Percentiles rank a stretch among this genome's conserved stretches.
Evolutionary conservation across 768 basidiomycete species (phyloP).

Genomic region (Naganishia vaughanmartiniae): DNA sequence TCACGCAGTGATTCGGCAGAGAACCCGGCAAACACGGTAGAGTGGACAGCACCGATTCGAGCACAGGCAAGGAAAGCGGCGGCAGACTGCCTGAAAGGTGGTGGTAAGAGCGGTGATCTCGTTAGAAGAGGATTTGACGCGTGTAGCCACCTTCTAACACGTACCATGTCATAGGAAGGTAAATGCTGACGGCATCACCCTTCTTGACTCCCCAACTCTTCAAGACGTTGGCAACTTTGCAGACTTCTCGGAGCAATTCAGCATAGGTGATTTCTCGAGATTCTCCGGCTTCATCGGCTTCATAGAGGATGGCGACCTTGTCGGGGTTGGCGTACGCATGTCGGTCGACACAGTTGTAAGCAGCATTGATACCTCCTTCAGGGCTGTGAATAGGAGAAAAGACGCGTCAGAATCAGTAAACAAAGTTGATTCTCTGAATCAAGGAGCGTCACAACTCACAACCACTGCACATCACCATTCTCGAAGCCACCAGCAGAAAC

Average conservation of each 20-base stretch:
- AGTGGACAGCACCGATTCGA: slow-evolving; percentile 92
- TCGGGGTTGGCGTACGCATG: slow-evolving; percentile 89
- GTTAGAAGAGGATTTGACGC: slow-evolving; percentile 61
- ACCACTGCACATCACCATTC: slow-evolving; percentile 88
- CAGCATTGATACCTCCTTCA: slow-evolving; percentile 84
- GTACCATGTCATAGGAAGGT: slow-evolving; percentile 49
- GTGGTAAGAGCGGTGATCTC: slow-evolving; percentile 44
- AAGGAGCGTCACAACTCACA: slow-evolving; percentile 52
- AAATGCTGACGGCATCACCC: slow-evolving; percentile 63
- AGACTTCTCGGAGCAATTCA: slow-evolving; percentile 86
- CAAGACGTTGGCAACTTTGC: slow-evolving; percentile 83
- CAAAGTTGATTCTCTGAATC: neutral
- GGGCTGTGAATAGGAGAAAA: slow-evolving; percentile 55
- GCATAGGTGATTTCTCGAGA: slow-evolving; percentile 73
- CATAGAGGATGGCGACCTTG: slow-evolving; percentile 92
- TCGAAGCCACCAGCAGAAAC: slow-evolving; percentile 79
- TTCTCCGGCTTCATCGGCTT: slow-evolving; percentile 88
- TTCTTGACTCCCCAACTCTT: slow-evolving; percentile 85
- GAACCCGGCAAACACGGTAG: slow-evolving; percentile 97
- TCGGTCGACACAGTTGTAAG: slow-evolving; percentile 97
- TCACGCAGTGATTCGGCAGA: slow-evolving; percentile 90
- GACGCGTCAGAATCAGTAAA: slow-evolving; percentile 2
- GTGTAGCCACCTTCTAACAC: neutral
- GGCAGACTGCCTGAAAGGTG: slow-evolving; percentile 81
- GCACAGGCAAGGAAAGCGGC: slow-evolving; percentile 97